Evolutionary conservation across 345 rosid species (phyloP).

Genomic region (Erysimum cheiranthoides): DNA sequence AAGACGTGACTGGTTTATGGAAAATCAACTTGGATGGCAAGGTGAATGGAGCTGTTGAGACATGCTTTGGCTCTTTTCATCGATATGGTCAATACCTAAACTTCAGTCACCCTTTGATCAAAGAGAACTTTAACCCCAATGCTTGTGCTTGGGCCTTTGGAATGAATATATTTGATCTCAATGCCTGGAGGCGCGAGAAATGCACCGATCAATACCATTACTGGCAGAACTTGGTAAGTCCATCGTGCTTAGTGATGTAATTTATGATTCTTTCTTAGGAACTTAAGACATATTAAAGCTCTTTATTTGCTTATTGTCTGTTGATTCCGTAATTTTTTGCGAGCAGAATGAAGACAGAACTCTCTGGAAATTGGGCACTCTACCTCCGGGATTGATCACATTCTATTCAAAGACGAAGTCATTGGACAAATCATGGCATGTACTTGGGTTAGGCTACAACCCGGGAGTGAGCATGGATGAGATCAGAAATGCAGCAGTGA

Average conservation of each 20-base stretch:
- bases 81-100: conserved; percentile 78
- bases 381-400: conserved; percentile 87
- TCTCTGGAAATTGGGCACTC: conserved; percentile 76
- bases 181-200: conserved; percentile 81
- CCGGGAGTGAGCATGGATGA: conserved; percentile 88
- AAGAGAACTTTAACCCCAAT: conserved; percentile 71
- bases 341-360: conserved; percentile 72
- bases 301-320: conserved; percentile 2
- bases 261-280: background rate
- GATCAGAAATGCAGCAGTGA: conserved; percentile 82
- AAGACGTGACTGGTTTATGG: conserved; percentile 86
- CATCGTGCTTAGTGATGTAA: background rate
- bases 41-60: conserved; percentile 96
- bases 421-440: conserved; percentile 91
- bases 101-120: conserved; percentile 74
- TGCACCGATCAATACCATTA: conserved; percentile 61
- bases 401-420: conserved; percentile 85
- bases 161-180: conserved; percentile 90
- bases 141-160: conserved; percentile 98
- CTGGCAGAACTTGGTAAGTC: conserved; percentile 72
- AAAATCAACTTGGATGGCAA: conserved; percentile 83
- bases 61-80: conserved; percentile 92
- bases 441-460: conserved; percentile 90
- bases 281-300: background rate
- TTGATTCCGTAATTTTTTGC: background rate